phyloP scores from a whole-genome alignment of 2,329 filamentous ascomycete genomes.

The Trichoderma breve region DNA sequence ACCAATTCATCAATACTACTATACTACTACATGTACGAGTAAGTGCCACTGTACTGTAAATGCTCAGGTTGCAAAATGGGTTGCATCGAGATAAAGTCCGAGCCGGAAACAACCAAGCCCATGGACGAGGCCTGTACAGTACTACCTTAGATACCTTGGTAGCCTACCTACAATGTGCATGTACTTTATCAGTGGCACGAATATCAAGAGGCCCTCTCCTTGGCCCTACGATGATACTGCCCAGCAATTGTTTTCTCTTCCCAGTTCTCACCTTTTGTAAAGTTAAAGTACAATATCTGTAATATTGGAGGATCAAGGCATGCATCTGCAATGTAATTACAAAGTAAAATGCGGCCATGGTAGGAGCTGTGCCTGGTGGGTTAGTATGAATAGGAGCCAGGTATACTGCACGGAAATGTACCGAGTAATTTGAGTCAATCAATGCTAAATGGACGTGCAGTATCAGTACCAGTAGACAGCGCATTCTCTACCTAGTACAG shows the following conservation, averaged over 20 bases:
- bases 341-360: too few relatives aligned
- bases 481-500: not conserved
- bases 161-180: not conserved
- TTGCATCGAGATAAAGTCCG: constrained; percentile 10
- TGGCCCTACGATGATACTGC: not conserved
- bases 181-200: not conserved
- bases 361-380: too few relatives aligned
- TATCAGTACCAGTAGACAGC: not conserved
- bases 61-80: not conserved
- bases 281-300: not conserved
- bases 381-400: too few relatives aligned
- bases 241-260: not conserved
- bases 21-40: not conserved
- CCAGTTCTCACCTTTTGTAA: not conserved
- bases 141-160: not conserved
- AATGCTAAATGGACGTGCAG: too few relatives aligned
- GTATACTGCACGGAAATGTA: not conserved
- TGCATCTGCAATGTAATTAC: not conserved
- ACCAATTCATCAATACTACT: not conserved
- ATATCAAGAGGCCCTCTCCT: not conserved
- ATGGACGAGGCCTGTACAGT: not conserved
- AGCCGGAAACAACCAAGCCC: not conserved
- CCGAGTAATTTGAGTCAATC: not conserved
- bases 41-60: not conserved
- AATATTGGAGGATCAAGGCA: not conserved